phyloP scores from a whole-genome alignment of 345 rosid species.

The Gossypium turneri region DNA sequence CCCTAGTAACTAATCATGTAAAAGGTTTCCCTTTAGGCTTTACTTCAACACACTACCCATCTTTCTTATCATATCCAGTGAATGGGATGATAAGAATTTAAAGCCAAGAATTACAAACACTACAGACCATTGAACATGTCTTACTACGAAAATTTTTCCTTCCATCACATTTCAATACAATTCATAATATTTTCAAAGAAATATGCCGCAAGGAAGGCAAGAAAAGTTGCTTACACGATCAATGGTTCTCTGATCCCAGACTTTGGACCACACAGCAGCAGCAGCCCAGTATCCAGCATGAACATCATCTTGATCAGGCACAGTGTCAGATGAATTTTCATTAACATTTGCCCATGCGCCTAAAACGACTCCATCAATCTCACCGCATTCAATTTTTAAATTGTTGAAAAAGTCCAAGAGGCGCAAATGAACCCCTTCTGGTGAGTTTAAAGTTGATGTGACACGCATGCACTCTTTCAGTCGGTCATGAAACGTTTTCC shows the following conservation, averaged over 20 bases:
- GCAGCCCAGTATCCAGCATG: slow-evolving; percentile 89
- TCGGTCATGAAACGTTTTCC: slow-evolving; percentile 69
- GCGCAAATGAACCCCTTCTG: slow-evolving; percentile 43
- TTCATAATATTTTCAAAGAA: background rate
- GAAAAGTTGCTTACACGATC: slow-evolving; percentile 66
- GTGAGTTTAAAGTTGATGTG: slow-evolving; percentile 32
- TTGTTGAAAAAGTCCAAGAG: slow-evolving; percentile 40
- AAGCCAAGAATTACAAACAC: background rate
- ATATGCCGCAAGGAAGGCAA: slow-evolving; percentile 6
- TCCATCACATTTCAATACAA: background rate
- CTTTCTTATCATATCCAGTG: background rate
- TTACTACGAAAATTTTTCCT: background rate
- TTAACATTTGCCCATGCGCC: slow-evolving; percentile 76
- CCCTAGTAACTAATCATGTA: background rate
- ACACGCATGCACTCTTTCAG: slow-evolving; percentile 41
- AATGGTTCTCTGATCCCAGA: slow-evolving; percentile 90
- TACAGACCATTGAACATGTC: background rate
- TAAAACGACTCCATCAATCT: slow-evolving; percentile 89
- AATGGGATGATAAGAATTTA: background rate
- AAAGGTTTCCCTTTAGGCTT: background rate
- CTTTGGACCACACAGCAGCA: slow-evolving; percentile 87
- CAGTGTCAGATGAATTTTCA: slow-evolving; percentile 46
- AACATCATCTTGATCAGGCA: slow-evolving; percentile 52
- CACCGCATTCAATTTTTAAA: slow-evolving; percentile 73
- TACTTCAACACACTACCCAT: background rate